phyloP scores from a whole-genome alignment of 2,329 filamentous ascomycete genomes.

The Byssoonygena ceratinophila region DNA sequence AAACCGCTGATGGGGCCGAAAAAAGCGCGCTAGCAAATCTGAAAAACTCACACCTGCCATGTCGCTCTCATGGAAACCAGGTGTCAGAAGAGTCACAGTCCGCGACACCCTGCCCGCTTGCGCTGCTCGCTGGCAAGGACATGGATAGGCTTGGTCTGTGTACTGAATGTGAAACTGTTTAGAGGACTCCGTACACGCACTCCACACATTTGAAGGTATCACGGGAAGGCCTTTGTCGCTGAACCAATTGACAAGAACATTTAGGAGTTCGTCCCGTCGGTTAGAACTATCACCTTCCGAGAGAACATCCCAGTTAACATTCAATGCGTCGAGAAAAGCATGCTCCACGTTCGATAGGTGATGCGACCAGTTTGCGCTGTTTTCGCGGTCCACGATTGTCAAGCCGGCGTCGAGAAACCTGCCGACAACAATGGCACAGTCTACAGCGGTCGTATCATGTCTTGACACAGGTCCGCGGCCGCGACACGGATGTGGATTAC shows the following conservation, averaged over 20 bases:
- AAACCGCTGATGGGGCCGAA: constrained; percentile 5
- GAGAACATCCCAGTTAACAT: constrained; percentile 6
- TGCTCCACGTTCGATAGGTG: background rate
- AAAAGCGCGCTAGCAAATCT: constrained; percentile 18
- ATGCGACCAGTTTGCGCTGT: background rate
- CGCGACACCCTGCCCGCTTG: background rate
- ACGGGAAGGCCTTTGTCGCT: background rate
- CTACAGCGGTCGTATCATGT: constrained; percentile 22
- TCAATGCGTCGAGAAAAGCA: constrained; percentile 7
- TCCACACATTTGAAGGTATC: constrained; percentile 10
- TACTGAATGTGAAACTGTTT: constrained; percentile 11
- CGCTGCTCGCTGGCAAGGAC: background rate
- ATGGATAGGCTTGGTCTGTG: background rate
- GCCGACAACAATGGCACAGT: constrained; percentile 28
- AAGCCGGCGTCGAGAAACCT: constrained; percentile 30
- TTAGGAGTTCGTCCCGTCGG: constrained; percentile 2
- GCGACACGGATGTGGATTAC: constrained; percentile 20
- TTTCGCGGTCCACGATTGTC: constrained; percentile 24
- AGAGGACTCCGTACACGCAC: constrained; percentile 6
- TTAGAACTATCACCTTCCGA: constrained; percentile 1
- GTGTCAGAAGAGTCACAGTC: constrained; percentile 14
- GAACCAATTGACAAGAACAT: background rate
- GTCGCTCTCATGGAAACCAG: constrained; percentile 14
- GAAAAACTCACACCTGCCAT: constrained; percentile 18
- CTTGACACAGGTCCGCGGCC: constrained; percentile 26